These are phyloP conservation scores for Ceratobasidium sp. DNA, from an alignment of 1,284 basidiomycete genomes.

Conservation along the genomic window DNA sequence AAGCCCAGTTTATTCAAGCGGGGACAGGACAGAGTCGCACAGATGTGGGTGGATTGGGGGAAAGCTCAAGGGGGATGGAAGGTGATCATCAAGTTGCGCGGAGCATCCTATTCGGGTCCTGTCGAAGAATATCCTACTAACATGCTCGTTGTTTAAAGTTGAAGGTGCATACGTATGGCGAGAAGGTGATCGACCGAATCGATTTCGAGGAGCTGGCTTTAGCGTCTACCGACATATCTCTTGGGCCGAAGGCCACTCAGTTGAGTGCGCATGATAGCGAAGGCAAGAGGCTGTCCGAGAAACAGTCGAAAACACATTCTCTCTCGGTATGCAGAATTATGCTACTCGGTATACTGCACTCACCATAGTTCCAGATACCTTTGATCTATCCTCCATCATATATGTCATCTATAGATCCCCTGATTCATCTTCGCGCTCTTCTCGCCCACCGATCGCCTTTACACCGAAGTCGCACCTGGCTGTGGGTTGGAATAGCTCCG, in stretches of 20 bases:
- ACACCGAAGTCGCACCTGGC: constrained; percentile 74
- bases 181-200: constrained; percentile 45
- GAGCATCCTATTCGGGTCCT: constrained; percentile 34
- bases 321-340: constrained; percentile 11
- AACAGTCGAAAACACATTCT: constrained; percentile 33
- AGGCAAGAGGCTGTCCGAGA: constrained; percentile 37
- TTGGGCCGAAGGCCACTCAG: constrained; percentile 44
- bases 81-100: constrained; percentile 47
- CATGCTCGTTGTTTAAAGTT: constrained; percentile 34
- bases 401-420: constrained; percentile 59
- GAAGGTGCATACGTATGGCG: constrained; percentile 49
- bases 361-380: constrained; percentile 65
- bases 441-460: constrained; percentile 69
- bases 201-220: constrained; percentile 51
- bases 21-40: constrained; percentile 37
- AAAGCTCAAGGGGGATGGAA: constrained; percentile 49
- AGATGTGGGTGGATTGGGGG: constrained; percentile 49
- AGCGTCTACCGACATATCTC: constrained; percentile 48
- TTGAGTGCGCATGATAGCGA: constrained; percentile 33
- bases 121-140: constrained; percentile 5
- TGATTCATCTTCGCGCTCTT: constrained; percentile 68
- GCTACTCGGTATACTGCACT: not conserved
- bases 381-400: constrained; percentile 72
- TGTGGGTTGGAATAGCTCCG: constrained; percentile 74
- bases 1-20: constrained; percentile 39